Base-by-base conservation (phyloP, 2,329 filamentous ascomycete species). In the Hymenoscyphus scutula region DNA sequence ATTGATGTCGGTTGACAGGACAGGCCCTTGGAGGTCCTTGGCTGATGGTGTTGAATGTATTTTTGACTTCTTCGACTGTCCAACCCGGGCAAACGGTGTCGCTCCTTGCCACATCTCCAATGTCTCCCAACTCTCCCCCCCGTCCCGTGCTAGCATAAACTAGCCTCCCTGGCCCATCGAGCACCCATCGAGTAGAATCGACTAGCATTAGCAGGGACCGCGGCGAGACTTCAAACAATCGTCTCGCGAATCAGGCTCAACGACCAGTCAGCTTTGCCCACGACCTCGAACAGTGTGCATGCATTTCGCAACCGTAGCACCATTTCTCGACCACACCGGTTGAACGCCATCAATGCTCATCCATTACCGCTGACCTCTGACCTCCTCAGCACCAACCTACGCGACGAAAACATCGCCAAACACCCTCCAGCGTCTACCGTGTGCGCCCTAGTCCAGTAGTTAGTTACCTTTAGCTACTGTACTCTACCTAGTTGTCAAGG, bases 261-360 rank as follows among this genome's bases (percentile, higher is more conserved):
- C 58, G 53, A 57, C 70, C 70, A 70, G 63, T 67, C 65, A 68
- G 45, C 56, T 58, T 17, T 58, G 41, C 58, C 68, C 69, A 71
- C 70, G 68, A 70, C 67, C 60, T 68, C 61, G 25, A 30, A 69
- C 68, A 68, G n/a, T 62, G 60, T 66, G 61, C 63, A 68, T 69
- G 66, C 64, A 63, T 67, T 41, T 48, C 13, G 41, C 41, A 23
- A 11, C 55, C 41, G 23, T 38, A 62, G 56, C 57, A 60, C 54
- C 60, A 64, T 34, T 34, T 48, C 41, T 48, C 41, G 19, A 45
- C n/a, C 41, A 45, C 41, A 45, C 41, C 41, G n/a, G 41, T 45
- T 45, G 41, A 45, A 10, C 41, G 41, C 48, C 19, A 37, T 53
- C 58, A 25, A 45, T 37, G 56, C 59, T 38, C 53, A 53, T 27